Base-by-base conservation (phyloP, 2,329 filamentous ascomycete species). In the Fusarium sp. region DNA sequence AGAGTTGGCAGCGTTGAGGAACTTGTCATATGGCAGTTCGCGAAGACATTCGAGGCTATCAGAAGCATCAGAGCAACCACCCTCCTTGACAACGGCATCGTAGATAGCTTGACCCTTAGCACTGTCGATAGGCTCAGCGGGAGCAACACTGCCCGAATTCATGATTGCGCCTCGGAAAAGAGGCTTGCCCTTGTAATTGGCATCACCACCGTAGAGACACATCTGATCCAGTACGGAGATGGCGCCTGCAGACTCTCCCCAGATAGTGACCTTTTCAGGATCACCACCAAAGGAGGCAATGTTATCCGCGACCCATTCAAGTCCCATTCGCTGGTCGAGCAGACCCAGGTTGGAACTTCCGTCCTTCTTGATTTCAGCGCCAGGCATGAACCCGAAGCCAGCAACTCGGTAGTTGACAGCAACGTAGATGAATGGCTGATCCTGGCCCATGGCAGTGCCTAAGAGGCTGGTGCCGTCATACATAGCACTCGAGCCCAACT, bases 151-250 rank as follows among this genome's bases (percentile, higher is more conserved):
- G 4, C 91, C 91, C 4, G 89, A 92, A 81, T 92, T 88, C 92
- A 96, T 95, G 73, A 95, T 95, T 27, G 84, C 92, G 2, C 83
- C 92, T 27, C 91, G 88, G 86, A 96, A 95, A 1, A 96, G 84
- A 2, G 89, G 84, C 73, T 91, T 89, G 56, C 90, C 91, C 4
- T 94, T 93, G 82, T 95, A 94, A 1, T 83, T 90, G 76, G 89
- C 88, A 78, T 95, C 84, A 9, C 93, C 92, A 34, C 89, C 87
- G 71, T 92, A 94, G 14, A 95, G 82, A 2, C 88, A 82, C 87
- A 94, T 93, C 72, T 95, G 93, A 74, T 94, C 88, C 51, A 91
- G 87, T 2, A 93, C 91, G 0, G 91, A 94, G 67, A 94, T 93
- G 16, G 89, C 82, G 1, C 91, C 90, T 0, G 91, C 90, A 4